Evolutionary conservation across 306 rosid species (phyloP).

Genomic region (Aeschynomene evenia): DNA sequence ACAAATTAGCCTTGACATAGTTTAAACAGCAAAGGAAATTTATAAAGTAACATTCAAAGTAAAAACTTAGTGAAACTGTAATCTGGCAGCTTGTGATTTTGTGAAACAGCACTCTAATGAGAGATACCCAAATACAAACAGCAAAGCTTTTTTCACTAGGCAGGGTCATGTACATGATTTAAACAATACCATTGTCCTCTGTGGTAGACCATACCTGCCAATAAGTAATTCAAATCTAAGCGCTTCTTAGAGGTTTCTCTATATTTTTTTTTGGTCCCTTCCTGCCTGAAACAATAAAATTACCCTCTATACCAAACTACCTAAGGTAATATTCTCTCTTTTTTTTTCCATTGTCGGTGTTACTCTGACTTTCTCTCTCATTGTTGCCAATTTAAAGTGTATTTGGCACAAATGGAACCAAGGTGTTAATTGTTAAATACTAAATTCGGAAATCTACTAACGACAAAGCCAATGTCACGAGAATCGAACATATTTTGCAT

Average conservation of each 20-base stretch:
- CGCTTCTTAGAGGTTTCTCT: background rate
- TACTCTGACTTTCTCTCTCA: background rate
- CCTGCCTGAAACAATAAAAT: background rate
- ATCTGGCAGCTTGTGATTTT: constrained; percentile 13
- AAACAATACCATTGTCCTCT: background rate
- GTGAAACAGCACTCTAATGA: background rate
- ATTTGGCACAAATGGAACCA: constrained; percentile 20
- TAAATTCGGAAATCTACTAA: constrained; percentile 15
- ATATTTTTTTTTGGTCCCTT: background rate
- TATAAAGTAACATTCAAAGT: background rate
- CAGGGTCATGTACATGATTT: background rate
- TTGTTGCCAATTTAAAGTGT: background rate
- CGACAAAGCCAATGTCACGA: constrained; percentile 2
- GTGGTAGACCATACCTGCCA: background rate
- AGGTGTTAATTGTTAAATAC: background rate
- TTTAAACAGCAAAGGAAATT: constrained; percentile 7
- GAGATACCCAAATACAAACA: background rate
- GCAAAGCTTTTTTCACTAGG: background rate
- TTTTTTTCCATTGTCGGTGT: background rate
- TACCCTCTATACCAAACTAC: background rate
- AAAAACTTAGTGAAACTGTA: background rate
- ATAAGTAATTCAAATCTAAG: too few relatives aligned
- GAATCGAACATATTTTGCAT: background rate
- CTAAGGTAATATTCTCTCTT: background rate
- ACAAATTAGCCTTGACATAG: constrained; percentile 16